Conservation (phyloP, 768 basidiomycete genomes). For the Suillus tomentosus region DNA sequence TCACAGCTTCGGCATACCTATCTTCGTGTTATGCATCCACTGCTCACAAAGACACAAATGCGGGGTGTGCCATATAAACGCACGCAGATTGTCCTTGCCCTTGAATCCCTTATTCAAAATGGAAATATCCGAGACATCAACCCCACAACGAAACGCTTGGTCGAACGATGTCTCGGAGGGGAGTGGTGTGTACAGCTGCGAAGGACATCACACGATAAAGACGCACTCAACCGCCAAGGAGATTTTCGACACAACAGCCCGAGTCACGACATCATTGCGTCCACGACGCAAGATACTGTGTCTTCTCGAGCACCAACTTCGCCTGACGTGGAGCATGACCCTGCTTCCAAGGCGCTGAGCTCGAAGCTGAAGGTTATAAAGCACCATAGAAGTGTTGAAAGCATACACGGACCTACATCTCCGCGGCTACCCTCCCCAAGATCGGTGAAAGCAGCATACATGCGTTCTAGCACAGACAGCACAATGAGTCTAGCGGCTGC, state of each 20-base stretch:
- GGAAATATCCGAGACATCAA: slow-evolving; percentile 79
- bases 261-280: slow-evolving; percentile 43
- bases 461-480: slow-evolving; percentile 44
- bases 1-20: slow-evolving; percentile 88
- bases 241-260: slow-evolving; percentile 43
- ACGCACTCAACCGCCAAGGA: slow-evolving; percentile 28
- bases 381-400: slow-evolving; percentile 67
- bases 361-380: slow-evolving; percentile 52
- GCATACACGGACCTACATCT: slow-evolving; percentile 39
- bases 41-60: slow-evolving; percentile 93
- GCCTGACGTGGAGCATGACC: slow-evolving; percentile 20
- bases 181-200: slow-evolving; percentile 82
- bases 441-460: slow-evolving; percentile 38
- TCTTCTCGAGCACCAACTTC: slow-evolving; percentile 18
- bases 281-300: slow-evolving; percentile 38
- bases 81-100: slow-evolving; percentile 78
- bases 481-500: slow-evolving; percentile 32
- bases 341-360: slow-evolving; percentile 23
- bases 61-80: slow-evolving; percentile 87
- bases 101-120: slow-evolving; percentile 77
- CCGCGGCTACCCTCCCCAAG: slow-evolving; percentile 33
- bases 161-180: slow-evolving; percentile 85
- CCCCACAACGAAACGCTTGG: slow-evolving; percentile 86
- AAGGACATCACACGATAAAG: slow-evolving; percentile 37
- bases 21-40: slow-evolving; percentile 92